These are phyloP conservation scores for Heritiera fomes DNA, from an alignment of 345 rosid genomes.

Conservation along the genomic window DNA sequence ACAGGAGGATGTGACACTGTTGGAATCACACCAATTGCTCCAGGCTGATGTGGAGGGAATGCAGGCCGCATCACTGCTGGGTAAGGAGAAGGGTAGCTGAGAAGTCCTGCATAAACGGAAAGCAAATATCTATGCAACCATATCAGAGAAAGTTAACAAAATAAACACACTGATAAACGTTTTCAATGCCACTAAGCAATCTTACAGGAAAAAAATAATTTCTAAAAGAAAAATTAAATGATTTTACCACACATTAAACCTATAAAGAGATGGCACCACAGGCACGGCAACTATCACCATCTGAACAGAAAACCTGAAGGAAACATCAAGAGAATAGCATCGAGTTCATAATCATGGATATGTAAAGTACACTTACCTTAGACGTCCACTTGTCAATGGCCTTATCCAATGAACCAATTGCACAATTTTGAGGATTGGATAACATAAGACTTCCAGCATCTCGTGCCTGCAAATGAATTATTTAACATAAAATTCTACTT, in stretches of 20 bases:
- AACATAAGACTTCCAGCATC: constrained; percentile 52
- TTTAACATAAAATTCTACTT: constrained; percentile 34
- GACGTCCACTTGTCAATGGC: constrained; percentile 44
- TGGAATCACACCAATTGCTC: constrained; percentile 60
- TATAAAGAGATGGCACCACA: constrained; percentile 86
- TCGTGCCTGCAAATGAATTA: constrained; percentile 44
- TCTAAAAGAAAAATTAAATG: constrained; percentile 43
- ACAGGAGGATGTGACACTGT: constrained; percentile 60
- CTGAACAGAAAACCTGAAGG: constrained; percentile 92
- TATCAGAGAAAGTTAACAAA: constrained; percentile 56
- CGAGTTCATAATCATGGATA: constrained; percentile 53
- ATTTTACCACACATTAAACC: constrained; percentile 91
- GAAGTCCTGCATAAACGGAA: constrained; percentile 66
- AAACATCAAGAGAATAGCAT: constrained; percentile 63
- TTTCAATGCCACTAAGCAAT: constrained; percentile 28
- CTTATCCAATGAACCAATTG: constrained; percentile 60
- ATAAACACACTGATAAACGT: constrained; percentile 25
- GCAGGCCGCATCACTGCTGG: constrained; percentile 75
- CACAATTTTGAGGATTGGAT: constrained; percentile 43
- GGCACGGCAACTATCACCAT: constrained; percentile 88
- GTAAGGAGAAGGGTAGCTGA: constrained; percentile 75
- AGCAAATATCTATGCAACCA: constrained; percentile 63
- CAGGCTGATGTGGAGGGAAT: constrained; percentile 85
- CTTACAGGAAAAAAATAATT: constrained; percentile 22
- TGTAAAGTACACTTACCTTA: constrained; percentile 63